Evolutionary conservation across 441 rosid genomes (phyloP), one percentile per base, ranked within the genome.

Genomic region (Arabidopsis hybrid): DNA sequence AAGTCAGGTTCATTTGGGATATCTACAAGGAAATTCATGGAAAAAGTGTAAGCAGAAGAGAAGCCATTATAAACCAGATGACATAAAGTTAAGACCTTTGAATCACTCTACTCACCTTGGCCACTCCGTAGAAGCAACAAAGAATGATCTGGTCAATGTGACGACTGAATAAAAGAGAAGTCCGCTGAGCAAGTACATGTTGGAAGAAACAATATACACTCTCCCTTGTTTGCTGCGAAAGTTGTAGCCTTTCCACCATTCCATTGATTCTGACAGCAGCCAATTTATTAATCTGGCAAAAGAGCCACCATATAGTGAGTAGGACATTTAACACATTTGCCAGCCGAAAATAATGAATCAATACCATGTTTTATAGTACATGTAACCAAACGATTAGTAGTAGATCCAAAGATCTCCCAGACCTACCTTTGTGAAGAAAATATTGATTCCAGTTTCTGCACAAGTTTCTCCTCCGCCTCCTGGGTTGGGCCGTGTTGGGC

Each of bases 91-190:
- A 67, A 78, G 63, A 77, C 64, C 31, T 47, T 67, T 38, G 75
- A 60, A 64, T 38, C 59, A 64, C 35, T 29, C 77, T 62, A n/a
- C 88, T 77, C 71, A 91, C 97, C 96, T 95, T 90, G 14, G 97
- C 94, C 72, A 95, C 82, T 76, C 96, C 95, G 57, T 95, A 95
- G 80, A 95, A 89, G 87, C 98, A 95, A 77, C 99, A 91, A 13
- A 93, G 97, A 79, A 95, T 90, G 81, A 95, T 91, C 86, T 93
- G 99, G 80, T 95, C 99, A 67, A 95, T 91, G 67, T 95, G 99
- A 34, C 90, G 94, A 78, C 87, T 93, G 69, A 95, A 95, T 80
- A 93, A 93, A 75, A 93, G 89, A 72, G 88, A 82, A 11, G 97
- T 88, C 80, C 77, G 85, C 77, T 84, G 91, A 82, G 69, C 87